phyloP scores from a whole-genome alignment of 2,329 filamentous ascomycete species.

The Cladosporium sp. region DNA sequence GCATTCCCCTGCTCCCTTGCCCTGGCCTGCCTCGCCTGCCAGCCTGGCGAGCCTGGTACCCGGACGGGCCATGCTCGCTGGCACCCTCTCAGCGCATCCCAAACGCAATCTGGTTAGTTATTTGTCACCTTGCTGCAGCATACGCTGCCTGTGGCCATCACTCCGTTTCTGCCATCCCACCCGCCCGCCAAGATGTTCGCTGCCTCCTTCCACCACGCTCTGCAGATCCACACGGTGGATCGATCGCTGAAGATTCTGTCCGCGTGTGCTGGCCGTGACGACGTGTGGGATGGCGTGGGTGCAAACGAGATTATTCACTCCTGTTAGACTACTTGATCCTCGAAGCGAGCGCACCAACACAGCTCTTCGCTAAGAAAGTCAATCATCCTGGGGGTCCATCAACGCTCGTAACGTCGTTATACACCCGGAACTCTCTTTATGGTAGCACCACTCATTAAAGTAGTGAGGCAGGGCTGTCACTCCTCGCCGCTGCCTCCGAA shows the following conservation, averaged over 20 bases:
- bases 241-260: not conserved
- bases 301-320: not conserved
- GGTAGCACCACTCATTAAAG: too few relatives aligned
- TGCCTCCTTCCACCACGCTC: not conserved
- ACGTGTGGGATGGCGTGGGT: too few relatives aligned
- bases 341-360: not conserved
- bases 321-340: not conserved
- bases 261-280: too few relatives aligned
- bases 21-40: not conserved
- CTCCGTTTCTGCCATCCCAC: not conserved
- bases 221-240: slow-evolving; percentile 6
- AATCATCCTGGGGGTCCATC: too few relatives aligned
- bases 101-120: not conserved
- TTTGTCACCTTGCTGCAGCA: not conserved
- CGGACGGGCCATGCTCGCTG: not conserved
- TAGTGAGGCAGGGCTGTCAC: too few relatives aligned
- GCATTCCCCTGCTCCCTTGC: slow-evolving; percentile 3
- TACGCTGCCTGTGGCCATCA: not conserved
- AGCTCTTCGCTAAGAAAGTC: not conserved
- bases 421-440: not conserved
- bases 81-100: not conserved
- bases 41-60: not conserved
- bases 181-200: not conserved
- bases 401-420: not conserved
- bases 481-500: not conserved